Conservation (phyloP, 2,329 filamentous ascomycete genomes). For the Botryotinia convoluta region DNA sequence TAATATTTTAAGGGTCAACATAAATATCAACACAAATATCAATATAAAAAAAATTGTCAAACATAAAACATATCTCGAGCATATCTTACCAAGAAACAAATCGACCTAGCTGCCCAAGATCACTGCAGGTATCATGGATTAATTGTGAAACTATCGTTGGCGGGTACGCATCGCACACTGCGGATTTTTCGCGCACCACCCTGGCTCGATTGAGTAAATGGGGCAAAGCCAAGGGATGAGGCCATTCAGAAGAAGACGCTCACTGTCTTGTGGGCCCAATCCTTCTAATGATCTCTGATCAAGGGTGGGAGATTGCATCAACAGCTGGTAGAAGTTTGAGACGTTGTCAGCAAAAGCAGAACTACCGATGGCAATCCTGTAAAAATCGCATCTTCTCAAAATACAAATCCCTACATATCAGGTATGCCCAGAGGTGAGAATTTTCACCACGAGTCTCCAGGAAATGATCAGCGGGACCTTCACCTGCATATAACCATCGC, state of each 20-base stretch:
- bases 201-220: neutral
- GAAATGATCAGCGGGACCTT: constrained; percentile 4
- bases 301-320: neutral
- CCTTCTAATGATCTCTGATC: neutral
- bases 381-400: neutral
- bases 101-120: neutral
- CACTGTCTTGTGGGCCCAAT: neutral
- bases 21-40: neutral
- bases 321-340: neutral
- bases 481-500: neutral
- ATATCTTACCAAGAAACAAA: neutral
- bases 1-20: neutral
- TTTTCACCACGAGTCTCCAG: neutral
- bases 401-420: neutral
- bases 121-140: neutral
- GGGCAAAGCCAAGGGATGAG: neutral
- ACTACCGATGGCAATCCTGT: neutral
- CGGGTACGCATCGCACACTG: neutral
- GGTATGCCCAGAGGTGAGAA: neutral
- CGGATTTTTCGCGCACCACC: neutral
- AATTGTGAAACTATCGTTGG: neutral
- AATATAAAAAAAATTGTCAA: neutral
- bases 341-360: neutral
- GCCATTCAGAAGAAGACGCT: neutral
- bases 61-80: neutral